Evolutionary conservation across 2,329 filamentous ascomycete genomes (phyloP), one percentile per base, ranked within the genome.

Genomic region (Rhynchosporium graminicola): DNA sequence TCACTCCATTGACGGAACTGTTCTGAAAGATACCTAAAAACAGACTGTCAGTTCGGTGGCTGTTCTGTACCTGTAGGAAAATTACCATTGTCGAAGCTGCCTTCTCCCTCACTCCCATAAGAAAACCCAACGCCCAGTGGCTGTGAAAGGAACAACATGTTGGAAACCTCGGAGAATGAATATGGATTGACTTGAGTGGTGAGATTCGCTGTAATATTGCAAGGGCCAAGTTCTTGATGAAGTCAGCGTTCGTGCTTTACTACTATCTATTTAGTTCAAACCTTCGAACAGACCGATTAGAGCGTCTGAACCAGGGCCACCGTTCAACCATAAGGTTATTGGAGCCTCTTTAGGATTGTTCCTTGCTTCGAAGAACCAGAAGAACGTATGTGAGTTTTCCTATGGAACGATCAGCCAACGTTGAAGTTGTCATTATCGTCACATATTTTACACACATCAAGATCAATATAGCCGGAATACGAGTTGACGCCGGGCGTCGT

Each of bases 41-140:
- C 10, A 7, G 2, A 12, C 4, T 3, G 28, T 47, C 12, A 57
- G 15, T 33, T 33, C 15, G 9, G 31, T 5, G 3, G 3, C 33
- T 1, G 6, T 13, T 3, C 8, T 31, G 31, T 1, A 12, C 5
- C 1, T 8, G 13, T 56, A 20, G 7, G 26, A 15, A 29, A 60
- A 33, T 45, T 61, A 63, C 60, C 36, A 52, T 56, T 50, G 31
- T 70, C 69, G 50, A 65, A 77, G 48, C 59, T 70, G 51, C 70
- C 68, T 10, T 57, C 55, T 26, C 57, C 63, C 59, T 71, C 67
- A 13, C 33, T 51, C 6, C 90, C 88, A 71, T 83, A 86, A 0
- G 86, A 88, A 68, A 88, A 86, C 20, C 84, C 83, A 51, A 89
- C 83, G 72, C 90, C 86, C 61, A 87, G 84, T 10, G 87, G 87